Base-by-base conservation (phyloP, 2,329 filamentous ascomycete genomes). In the Ophiostoma ulmi region DNA sequence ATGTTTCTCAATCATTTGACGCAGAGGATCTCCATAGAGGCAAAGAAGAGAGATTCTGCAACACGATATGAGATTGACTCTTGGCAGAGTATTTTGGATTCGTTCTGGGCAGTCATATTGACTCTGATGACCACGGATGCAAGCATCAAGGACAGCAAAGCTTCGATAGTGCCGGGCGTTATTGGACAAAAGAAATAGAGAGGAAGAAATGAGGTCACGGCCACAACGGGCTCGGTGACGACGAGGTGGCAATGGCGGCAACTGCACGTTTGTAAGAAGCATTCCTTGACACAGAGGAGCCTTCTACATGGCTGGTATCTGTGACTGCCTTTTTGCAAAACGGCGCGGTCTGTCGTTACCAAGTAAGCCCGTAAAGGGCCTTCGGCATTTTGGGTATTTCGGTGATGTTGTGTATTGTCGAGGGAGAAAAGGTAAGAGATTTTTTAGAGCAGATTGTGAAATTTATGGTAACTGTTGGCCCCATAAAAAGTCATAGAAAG, bases 21-120 rank as follows among this genome's bases (percentile, higher is more conserved):
- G 91, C 92, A 93, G 90, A 67, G 87, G 85, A 88, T 87, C 86
- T 80, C 93, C 91, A 91, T 89, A 78, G 90, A 89, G 82, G 81
- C 80, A 80, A 88, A 89, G 91, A 69, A 67, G 85, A 86, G 82
- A 86, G 83, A 91, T 84, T 87, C 88, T 93, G 92, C 92, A 94
- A 94, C 91, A 94, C 91, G 90, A 92, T 88, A 89, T 91, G 93
- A 91, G 85, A 92, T 88, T 88, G 85, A 90, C 89, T 88, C 90
- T 92, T 92, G 90, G 90, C 89, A 92, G 90, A 88, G 89, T 90
- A 85, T 39, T 61, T 88, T 89, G 82, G 85, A 86, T 82, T 90
- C 85, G 78, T 78, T 94, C 83, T 94, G 87, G 92, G 91, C 91
- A 87, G 81, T 67, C 91, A 88, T 88, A 88, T 94, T 94, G 92